phyloP scores from a whole-genome alignment of 2,329 filamentous ascomycete genomes.

The Xylariaceae sp. region DNA sequence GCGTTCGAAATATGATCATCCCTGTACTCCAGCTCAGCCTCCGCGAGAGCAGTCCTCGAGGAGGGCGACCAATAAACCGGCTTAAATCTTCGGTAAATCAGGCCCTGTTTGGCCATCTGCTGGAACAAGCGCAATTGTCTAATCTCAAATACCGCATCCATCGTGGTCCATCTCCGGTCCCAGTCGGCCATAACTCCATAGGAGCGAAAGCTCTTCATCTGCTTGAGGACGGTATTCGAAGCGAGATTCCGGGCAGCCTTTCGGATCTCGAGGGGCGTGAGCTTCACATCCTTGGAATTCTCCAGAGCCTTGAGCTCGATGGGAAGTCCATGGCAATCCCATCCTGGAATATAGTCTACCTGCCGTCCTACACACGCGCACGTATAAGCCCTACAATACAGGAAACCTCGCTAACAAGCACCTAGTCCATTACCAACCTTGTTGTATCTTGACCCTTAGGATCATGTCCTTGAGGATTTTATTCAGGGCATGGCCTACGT shows the following conservation, averaged over 20 bases:
- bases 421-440: constrained; percentile 46
- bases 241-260: constrained; percentile 68
- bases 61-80: constrained; percentile 88
- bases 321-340: constrained; percentile 96
- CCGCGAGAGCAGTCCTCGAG: constrained; percentile 76
- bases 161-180: constrained; percentile 75
- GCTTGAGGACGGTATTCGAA: constrained; percentile 66
- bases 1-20: constrained; percentile 72
- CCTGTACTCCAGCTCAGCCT: constrained; percentile 83
- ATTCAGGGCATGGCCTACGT: constrained; percentile 93
- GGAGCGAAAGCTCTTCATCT: constrained; percentile 72
- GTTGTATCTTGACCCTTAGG: constrained; percentile 75
- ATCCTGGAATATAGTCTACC: constrained; percentile 85
- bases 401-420: neutral
- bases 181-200: constrained; percentile 83
- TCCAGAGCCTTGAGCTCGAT: constrained; percentile 96
- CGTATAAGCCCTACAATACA: constrained; percentile 15
- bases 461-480: constrained; percentile 97
- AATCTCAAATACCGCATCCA: constrained; percentile 75
- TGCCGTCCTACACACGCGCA: constrained; percentile 51
- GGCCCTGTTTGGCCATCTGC: constrained; percentile 70
- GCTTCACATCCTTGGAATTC: constrained; percentile 41
- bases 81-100: constrained; percentile 79
- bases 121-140: constrained; percentile 76
- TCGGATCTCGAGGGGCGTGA: constrained; percentile 62